Conservation (phyloP, 2,329 filamentous ascomycete species). For the Exophiala spinifera region DNA sequence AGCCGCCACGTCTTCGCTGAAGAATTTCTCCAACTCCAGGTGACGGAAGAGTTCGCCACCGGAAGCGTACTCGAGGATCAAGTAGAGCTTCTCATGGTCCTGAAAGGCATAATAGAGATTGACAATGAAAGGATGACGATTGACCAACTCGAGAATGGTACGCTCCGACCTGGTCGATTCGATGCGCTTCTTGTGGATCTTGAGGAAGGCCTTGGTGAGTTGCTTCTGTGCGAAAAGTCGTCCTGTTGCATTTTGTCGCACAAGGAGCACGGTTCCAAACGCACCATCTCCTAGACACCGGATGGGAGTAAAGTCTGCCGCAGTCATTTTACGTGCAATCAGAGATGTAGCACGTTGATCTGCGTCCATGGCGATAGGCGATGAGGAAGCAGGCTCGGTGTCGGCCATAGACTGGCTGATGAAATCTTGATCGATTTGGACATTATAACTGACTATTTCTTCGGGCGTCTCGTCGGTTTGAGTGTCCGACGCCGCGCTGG, state of each 20-base stretch:
- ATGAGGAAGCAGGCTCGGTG: slow-evolving; percentile 44
- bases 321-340: slow-evolving; percentile 76
- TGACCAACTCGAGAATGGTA: slow-evolving; percentile 90
- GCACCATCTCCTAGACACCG: slow-evolving; percentile 94
- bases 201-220: slow-evolving; percentile 93
- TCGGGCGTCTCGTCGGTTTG: slow-evolving; percentile 68
- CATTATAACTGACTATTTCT: slow-evolving; percentile 75
- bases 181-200: slow-evolving; percentile 90
- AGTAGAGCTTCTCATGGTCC: slow-evolving; percentile 93
- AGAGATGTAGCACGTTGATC: slow-evolving; percentile 37
- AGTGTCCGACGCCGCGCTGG: slow-evolving; percentile 59
- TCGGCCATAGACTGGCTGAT: slow-evolving; percentile 58
- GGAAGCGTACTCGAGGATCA: slow-evolving; percentile 96
- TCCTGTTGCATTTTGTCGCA: slow-evolving; percentile 83
- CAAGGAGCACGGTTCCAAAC: slow-evolving; percentile 89
- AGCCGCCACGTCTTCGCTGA: slow-evolving; percentile 79
- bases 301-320: slow-evolving; percentile 83
- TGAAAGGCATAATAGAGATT: slow-evolving; percentile 99
- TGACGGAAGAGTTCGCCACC: slow-evolving; percentile 98
- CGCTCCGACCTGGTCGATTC: slow-evolving; percentile 98
- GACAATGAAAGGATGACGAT: slow-evolving; percentile 94
- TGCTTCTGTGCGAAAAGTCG: slow-evolving; percentile 96
- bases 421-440: slow-evolving; percentile 80
- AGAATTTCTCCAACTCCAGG: slow-evolving; percentile 90
- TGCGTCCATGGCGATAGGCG: slow-evolving; percentile 55